Evolutionary conservation across 768 basidiomycete species (phyloP).

Genomic region (Heimioporus sp.): DNA sequence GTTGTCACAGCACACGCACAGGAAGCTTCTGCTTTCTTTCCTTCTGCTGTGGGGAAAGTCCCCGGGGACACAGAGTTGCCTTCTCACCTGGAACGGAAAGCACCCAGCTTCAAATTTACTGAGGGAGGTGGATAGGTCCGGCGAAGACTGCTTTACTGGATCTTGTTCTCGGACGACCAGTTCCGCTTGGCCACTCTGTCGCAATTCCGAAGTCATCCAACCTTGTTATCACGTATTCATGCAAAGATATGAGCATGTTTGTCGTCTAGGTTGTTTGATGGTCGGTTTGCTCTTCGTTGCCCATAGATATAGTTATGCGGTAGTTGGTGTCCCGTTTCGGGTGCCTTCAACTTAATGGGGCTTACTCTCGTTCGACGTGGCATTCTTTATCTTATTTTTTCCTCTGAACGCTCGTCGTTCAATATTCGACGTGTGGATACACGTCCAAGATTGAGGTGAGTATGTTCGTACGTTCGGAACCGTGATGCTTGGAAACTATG

Average conservation of each 20-base stretch:
- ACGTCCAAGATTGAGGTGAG: slow-evolving; percentile 17
- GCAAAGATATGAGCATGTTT: slow-evolving; percentile 78
- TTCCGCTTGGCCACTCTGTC: slow-evolving; percentile 59
- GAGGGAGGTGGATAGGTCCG: slow-evolving; percentile 50
- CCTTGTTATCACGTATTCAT: slow-evolving; percentile 42
- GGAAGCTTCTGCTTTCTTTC: slow-evolving; percentile 44
- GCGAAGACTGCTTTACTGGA: slow-evolving; percentile 47
- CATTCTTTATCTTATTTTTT: slow-evolving; percentile 43
- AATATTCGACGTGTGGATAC: slow-evolving; percentile 15
- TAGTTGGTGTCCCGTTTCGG: slow-evolving; percentile 45
- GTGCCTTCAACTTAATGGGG: slow-evolving; percentile 83
- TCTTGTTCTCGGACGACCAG: slow-evolving; percentile 15
- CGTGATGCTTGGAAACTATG: slow-evolving; percentile 54
- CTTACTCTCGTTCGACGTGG: slow-evolving; percentile 78
- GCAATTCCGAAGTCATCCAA: slow-evolving; percentile 36
- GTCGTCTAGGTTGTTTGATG: slow-evolving; percentile 42
- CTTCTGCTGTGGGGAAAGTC: slow-evolving; percentile 88
- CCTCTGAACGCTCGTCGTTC: slow-evolving; percentile 54
- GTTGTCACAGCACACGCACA: slow-evolving; percentile 83
- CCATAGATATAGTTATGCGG: slow-evolving; percentile 91
- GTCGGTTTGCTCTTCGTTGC: slow-evolving; percentile 55
- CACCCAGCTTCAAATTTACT: slow-evolving; percentile 71
- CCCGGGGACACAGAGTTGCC: slow-evolving; percentile 80
- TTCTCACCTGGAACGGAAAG: slow-evolving; percentile 63
- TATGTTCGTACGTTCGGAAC: slow-evolving; percentile 17